Base-by-base conservation (phyloP, 352 stramenopile species). In the Labyrinthula sp. region DNA sequence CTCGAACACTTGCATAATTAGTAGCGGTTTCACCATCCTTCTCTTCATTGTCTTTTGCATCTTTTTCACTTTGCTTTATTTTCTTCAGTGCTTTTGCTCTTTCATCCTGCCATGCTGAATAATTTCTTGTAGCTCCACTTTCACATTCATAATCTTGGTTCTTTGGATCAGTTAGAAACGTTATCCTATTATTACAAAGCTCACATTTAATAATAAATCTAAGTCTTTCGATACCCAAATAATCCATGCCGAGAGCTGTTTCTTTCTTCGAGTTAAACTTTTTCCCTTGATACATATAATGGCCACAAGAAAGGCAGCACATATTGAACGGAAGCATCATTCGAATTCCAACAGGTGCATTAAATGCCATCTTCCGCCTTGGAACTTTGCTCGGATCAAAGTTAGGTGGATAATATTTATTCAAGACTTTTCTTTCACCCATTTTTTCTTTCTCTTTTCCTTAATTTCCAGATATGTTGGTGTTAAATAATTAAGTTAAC, bases 231-330 rank as follows among this genome's bases (percentile, higher is more conserved):
- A 95, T 92, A 34, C 82, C 78, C 49, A 86, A 68, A 71, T 97
- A 99, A 45, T 81, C 74, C 40, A 94, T 77, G 36, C 84, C 87
- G 43, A 85, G 62, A 26, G 95, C 79, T 24, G 86, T 70, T 58
- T 99, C 89, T 60, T 97, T 97, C 48, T 86, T 77, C 40, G 73
- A 91, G 61, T 97, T 99, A 64, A 97, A 97, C 67, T 99, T 99
- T 49, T 93, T 93, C 40, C 89, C 88, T 17, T 80, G 77, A 65
- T 96, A 96, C 74, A 99, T 92, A 65, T 95, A 97, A 54, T 93
- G 83, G 38, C 80, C 81, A 50, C 89, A 97, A 5, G 75, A 92
- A 29, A 63, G 74, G 65, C 89, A 99, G 57, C 95, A 83, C 39
- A 97, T 75, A 12, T 72, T 89, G 67, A 97, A 97, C 25, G 89